Evolutionary conservation across 2,329 filamentous ascomycete genomes (phyloP), one percentile per base, ranked within the genome.

Genomic region (Thielaviopsis populi): DNA sequence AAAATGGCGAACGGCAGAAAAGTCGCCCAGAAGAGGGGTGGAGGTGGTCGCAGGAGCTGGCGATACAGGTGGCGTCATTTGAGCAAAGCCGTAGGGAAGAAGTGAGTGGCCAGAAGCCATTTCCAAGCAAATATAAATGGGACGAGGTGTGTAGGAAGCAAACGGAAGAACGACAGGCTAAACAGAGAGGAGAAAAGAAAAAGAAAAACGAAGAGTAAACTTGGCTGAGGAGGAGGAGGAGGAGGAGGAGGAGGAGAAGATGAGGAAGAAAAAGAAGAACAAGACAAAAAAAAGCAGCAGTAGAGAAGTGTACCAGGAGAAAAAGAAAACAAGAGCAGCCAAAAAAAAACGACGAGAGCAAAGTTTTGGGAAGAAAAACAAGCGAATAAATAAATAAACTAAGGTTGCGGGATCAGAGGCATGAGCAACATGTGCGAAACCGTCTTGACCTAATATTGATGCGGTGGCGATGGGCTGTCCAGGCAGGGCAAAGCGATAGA

Each of bases 31-130:
- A 11, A 40, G 56, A 1, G 64, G 61, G 33, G 30, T 61, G 27
- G 42, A n/a, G 53, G 53, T 54, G 54, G 40, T 63, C 19, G 61
- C 53, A 15, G 64, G 64, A 56, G 48, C 58, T 41, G 64, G 64
- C 19, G 64, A 61, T 46, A 66, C 56, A 41, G 64, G 64, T 41
- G 64, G 64, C 30, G 64, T 66, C 64, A 66, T 66, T 42, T 66
- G 64, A 63, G 61, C 56, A 46, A 63, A 40, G 27, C 53, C 61
- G 61, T 58, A 66, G 53, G 58, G 60, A 50, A 62, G 46, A 33
- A 56, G n/a, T 22, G 53, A 22, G 27, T 56, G 53, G 53, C 53
- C 30, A n/a, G 53, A 56, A 15, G 53, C 30, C 53, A 56, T 56
- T 56, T 37, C 27, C 27, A 56, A 19, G 53, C n/a, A 37, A 37